A percentile compares a stretch with the other conserved stretches of the same genome.
Evolutionary conservation across 23 red algal species (phyloP).

Genomic region (Pyropia haitanensis): DNA sequence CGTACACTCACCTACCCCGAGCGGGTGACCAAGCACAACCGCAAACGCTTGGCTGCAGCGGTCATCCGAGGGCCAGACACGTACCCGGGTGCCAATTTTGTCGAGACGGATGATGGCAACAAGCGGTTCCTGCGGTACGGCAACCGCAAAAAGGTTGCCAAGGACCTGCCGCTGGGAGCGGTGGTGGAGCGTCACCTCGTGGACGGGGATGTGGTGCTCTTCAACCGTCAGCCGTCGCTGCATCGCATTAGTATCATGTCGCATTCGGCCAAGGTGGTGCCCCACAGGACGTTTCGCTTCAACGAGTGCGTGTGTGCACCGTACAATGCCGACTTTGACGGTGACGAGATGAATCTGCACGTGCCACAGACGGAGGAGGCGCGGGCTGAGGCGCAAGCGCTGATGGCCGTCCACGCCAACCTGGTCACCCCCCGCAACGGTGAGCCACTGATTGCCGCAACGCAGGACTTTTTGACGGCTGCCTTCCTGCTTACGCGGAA

Average conservation of each 20-base stretch:
- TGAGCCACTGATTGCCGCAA: constrained; percentile 95
- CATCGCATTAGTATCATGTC: constrained; percentile 97
- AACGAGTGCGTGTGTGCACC: constrained; percentile 97
- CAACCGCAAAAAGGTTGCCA: constrained; percentile 69
- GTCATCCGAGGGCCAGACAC: constrained; percentile 66
- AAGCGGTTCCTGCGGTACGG: constrained; percentile 87
- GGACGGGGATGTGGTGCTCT: constrained; percentile 90
- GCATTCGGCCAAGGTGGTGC: constrained; percentile 75
- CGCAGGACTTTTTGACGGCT: constrained; percentile 95
- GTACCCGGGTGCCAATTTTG: constrained; percentile 89
- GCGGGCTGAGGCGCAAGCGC: constrained; percentile 66
- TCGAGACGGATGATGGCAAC: constrained; percentile 57
- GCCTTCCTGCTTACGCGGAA: constrained; percentile 62
- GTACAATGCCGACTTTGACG: constrained; percentile 99
- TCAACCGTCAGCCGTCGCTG: constrained; percentile 95
- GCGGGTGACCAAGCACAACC: constrained; percentile 77
- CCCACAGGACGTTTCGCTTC: constrained; percentile 93
- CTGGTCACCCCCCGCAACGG: constrained; percentile 83
- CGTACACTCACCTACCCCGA: constrained; percentile 77
- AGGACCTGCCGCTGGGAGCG: constrained; percentile 31
- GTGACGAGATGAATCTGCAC: constrained; percentile 99
- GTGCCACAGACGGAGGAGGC: constrained; percentile 99
- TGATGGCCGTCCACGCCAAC: constrained; percentile 71
- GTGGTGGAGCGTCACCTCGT: constrained; percentile 91
- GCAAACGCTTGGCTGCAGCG: constrained; percentile 35